These are phyloP conservation scores for Eudorina sp. DNA, from an alignment of 139 green algal species.

Conservation along the genomic window DNA sequence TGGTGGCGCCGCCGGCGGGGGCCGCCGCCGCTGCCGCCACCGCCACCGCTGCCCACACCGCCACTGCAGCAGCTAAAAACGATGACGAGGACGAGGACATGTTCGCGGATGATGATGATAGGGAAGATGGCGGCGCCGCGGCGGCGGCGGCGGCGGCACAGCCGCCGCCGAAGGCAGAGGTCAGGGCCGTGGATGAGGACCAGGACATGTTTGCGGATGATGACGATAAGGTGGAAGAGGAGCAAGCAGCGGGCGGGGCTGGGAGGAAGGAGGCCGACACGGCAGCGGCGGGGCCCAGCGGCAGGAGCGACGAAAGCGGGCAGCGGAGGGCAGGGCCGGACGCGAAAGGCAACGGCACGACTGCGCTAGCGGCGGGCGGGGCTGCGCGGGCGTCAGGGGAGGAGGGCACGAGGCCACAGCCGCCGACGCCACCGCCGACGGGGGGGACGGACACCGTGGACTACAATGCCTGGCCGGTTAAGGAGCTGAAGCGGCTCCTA, in stretches of 20 bases:
- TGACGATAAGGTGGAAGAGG: constrained; percentile 8
- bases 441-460: constrained; percentile 68
- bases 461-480: constrained; percentile 80
- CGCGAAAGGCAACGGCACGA: neutral
- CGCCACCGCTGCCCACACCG: neutral
- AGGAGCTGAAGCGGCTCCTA: constrained; percentile 81
- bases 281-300: neutral
- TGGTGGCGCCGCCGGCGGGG: neutral
- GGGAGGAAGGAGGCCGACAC: neutral
- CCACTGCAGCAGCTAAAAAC: neutral
- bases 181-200: constrained; percentile 51
- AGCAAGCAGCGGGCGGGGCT: neutral
- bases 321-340: neutral
- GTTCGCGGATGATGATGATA: constrained; percentile 68
- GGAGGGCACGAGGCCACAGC: too few species aligned
- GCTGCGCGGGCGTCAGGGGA: too few species aligned
- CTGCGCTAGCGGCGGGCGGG: neutral
- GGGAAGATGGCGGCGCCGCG: neutral
- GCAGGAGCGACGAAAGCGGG: neutral
- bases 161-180: neutral
- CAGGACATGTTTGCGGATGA: constrained; percentile 81
- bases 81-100: constrained; percentile 74
- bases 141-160: neutral
- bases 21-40: neutral
- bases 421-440: too few species aligned